These are phyloP conservation scores for Ascoidea rubescens DNA, from an alignment of 805 yeast genomes.

Conservation along the genomic window DNA sequence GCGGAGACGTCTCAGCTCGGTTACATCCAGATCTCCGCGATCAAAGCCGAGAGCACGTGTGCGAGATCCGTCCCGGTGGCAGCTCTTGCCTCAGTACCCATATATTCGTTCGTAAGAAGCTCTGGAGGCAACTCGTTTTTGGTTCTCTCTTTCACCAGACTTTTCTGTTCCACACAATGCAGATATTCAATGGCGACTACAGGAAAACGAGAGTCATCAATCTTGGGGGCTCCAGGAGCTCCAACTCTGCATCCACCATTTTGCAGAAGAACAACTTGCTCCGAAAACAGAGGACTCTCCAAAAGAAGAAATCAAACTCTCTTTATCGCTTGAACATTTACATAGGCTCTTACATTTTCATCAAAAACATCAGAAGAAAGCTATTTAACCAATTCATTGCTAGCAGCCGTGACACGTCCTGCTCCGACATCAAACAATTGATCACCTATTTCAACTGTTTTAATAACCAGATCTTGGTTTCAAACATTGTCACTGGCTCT, in stretches of 20 bases:
- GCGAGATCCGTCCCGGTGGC: too few relatives aligned
- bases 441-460: not conserved
- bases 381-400: slow-evolving; percentile 14
- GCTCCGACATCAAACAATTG: slow-evolving; percentile 9
- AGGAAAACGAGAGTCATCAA: slow-evolving; percentile 47
- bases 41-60: too few relatives aligned
- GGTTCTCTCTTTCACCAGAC: not conserved
- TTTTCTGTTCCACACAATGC: slow-evolving; percentile 12
- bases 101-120: too few relatives aligned
- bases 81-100: too few relatives aligned
- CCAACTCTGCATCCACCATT: slow-evolving; percentile 25
- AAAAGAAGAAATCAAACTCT: slow-evolving; percentile 33
- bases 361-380: slow-evolving; percentile 14
- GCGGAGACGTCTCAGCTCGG: too few relatives aligned
- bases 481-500: slow-evolving; percentile 1
- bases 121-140: too few relatives aligned
- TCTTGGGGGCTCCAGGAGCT: slow-evolving; percentile 35
- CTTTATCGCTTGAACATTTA: slow-evolving; percentile 35
- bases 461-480: too few relatives aligned
- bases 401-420: slow-evolving; percentile 11
- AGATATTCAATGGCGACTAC: slow-evolving; percentile 56
- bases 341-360: slow-evolving; percentile 26
- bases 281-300: slow-evolving; percentile 49
- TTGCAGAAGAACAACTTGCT: slow-evolving; percentile 55
- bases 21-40: too few relatives aligned